A percentile compares a stretch with the other conserved stretches of the same genome.
These are phyloP conservation scores for Urtica urens DNA, from an alignment of 306 rosid species.

Conservation along the genomic window DNA sequence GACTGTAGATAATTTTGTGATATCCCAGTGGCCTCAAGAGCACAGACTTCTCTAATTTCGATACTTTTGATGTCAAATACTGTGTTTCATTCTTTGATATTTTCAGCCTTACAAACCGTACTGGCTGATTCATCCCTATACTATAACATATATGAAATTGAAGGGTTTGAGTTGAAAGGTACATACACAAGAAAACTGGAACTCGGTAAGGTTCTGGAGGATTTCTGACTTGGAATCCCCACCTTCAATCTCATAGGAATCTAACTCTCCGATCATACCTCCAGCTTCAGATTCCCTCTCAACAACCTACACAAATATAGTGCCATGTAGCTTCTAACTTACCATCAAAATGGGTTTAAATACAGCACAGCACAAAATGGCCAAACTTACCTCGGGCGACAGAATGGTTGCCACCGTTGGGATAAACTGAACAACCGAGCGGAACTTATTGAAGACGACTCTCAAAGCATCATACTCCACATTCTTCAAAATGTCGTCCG, in stretches of 20 bases:
- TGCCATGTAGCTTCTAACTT: constrained; percentile 12
- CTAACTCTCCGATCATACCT: constrained; percentile 75
- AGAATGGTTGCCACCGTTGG: constrained; percentile 70
- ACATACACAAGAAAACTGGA: constrained; percentile 97
- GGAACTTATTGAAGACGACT: constrained; percentile 78
- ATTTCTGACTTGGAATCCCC: constrained; percentile 89
- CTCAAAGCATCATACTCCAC: constrained; percentile 84
- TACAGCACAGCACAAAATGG: neutral
- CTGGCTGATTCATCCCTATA: too few relatives aligned
- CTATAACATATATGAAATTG: neutral
- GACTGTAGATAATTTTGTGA: too few relatives aligned
- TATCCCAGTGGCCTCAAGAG: too few relatives aligned
- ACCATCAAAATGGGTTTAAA: constrained; percentile 1
- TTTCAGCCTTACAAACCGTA: too few relatives aligned
- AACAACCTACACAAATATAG: constrained; percentile 35
- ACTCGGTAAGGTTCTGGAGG: constrained; percentile 88
- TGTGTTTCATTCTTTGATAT: too few relatives aligned
- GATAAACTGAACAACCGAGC: constrained; percentile 58
- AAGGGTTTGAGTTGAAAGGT: neutral
- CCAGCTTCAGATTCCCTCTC: constrained; percentile 88
- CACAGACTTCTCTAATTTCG: too few relatives aligned
- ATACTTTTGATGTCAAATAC: too few relatives aligned
- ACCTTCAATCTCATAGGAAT: constrained; percentile 90
- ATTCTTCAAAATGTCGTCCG: constrained; percentile 86
- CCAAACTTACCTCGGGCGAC: constrained; percentile 72